Conservation (phyloP, 2,329 filamentous ascomycete species). For the Pseudocercospora fijiensis region DNA sequence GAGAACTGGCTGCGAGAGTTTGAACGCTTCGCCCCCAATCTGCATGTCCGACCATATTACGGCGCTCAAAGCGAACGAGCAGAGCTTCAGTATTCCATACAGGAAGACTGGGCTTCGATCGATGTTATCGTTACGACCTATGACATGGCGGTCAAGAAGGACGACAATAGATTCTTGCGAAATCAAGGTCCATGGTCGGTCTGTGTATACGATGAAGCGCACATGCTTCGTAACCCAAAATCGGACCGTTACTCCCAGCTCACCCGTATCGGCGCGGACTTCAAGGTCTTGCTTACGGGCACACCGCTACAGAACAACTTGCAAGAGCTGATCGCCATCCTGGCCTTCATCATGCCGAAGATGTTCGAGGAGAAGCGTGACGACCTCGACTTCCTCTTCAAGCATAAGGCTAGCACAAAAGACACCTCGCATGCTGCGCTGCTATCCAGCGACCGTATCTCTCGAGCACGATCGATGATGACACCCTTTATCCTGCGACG, state of each 20-base stretch:
- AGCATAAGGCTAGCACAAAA: slow-evolving; percentile 81
- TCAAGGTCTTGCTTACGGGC: slow-evolving; percentile 82
- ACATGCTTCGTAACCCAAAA: slow-evolving; percentile 84
- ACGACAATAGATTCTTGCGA: slow-evolving; percentile 64
- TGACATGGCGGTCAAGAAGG: slow-evolving; percentile 60
- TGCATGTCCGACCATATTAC: slow-evolving; percentile 72
- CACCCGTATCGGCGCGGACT: slow-evolving; percentile 72
- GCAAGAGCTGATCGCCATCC: slow-evolving; percentile 82
- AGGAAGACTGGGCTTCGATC: slow-evolving; percentile 62
- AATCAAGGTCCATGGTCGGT: slow-evolving; percentile 53
- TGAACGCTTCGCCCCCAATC: slow-evolving; percentile 73
- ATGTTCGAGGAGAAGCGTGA: slow-evolving; percentile 77
- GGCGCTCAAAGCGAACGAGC: slow-evolving; percentile 67
- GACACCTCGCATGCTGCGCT: slow-evolving; percentile 76
- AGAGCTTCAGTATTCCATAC: slow-evolving; percentile 65
- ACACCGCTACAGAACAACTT: slow-evolving; percentile 95
- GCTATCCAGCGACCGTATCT: slow-evolving; percentile 81
- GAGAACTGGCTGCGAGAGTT: slow-evolving; percentile 97
- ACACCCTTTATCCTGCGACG: slow-evolving; percentile 92
- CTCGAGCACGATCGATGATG: slow-evolving; percentile 84
- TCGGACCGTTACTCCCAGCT: slow-evolving; percentile 80
- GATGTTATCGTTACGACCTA: slow-evolving; percentile 73
- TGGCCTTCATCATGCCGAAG: slow-evolving; percentile 89
- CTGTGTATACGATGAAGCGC: slow-evolving; percentile 89
- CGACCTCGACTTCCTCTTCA: slow-evolving; percentile 83